These are phyloP conservation scores for Dryadomyces quercus-mongolicae DNA, from an alignment of 2,329 filamentous ascomycete genomes.

Conservation along the genomic window DNA sequence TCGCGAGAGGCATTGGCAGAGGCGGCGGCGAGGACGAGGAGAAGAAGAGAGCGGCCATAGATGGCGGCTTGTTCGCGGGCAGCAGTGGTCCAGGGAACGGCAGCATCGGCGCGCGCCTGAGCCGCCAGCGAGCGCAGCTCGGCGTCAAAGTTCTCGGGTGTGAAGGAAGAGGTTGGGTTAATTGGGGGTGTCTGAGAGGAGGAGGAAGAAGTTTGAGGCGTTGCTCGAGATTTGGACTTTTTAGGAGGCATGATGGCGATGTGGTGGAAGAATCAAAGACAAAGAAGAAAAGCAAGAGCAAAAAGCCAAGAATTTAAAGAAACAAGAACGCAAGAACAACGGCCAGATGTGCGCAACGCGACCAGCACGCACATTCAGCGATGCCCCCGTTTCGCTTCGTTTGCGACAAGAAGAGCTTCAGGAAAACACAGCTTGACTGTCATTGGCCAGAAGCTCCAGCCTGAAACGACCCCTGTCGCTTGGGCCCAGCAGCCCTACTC, in stretches of 20 bases:
- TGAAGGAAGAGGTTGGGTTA: conserved; percentile 25
- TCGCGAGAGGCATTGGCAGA: conserved; percentile 62
- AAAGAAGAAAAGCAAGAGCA: background rate
- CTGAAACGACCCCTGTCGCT: background rate
- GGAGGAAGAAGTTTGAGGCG: conserved; percentile 11
- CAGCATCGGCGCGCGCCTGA: conserved; percentile 24
- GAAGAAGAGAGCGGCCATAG: conserved; percentile 27
- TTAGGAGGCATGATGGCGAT: conserved; percentile 8
- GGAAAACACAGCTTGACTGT: background rate
- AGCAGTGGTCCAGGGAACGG: conserved; percentile 19
- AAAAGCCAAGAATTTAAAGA: background rate
- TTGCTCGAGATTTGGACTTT: background rate
- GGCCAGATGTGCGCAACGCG: too few species aligned
- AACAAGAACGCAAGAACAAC: too few species aligned
- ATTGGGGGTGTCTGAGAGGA: conserved; percentile 21
- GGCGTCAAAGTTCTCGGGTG: conserved; percentile 39
- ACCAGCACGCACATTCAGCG: too few species aligned
- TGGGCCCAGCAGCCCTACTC: background rate
- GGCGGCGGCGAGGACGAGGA: conserved; percentile 47
- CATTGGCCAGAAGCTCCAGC: background rate
- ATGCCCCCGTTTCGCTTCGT: too few species aligned
- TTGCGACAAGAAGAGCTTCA: background rate
- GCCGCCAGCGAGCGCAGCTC: conserved; percentile 39
- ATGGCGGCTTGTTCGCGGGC: conserved; percentile 24
- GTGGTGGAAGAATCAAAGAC: background rate